These are phyloP conservation scores for Penicillium sp. DNA, from an alignment of 2,329 filamentous ascomycete genomes.

Conservation along the genomic window DNA sequence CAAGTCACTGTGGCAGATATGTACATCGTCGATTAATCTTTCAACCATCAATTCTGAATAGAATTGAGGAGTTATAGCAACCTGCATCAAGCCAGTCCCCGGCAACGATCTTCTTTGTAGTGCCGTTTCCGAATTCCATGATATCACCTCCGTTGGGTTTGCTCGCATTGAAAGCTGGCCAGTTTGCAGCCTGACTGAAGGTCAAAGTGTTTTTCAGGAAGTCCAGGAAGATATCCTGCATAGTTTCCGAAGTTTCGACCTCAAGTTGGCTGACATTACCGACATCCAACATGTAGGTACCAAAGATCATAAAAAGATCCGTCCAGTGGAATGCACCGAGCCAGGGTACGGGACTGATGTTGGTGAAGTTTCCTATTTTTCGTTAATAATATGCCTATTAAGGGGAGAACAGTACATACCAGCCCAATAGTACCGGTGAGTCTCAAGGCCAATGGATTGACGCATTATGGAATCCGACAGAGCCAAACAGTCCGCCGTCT, in stretches of 20 bases:
- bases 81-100: constrained; percentile 7
- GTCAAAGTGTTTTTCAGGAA: constrained; percentile 21
- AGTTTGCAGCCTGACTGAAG: constrained; percentile 3
- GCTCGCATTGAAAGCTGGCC: constrained; percentile 24
- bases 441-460: constrained; percentile 17
- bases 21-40: not conserved
- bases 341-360: constrained; percentile 42
- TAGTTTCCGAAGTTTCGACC: constrained; percentile 14
- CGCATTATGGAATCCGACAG: constrained; percentile 8
- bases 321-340: constrained; percentile 46
- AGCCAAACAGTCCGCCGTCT: constrained; percentile 8
- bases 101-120: not conserved
- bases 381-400: not conserved
- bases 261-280: constrained; percentile 16
- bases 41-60: constrained; percentile 3
- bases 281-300: constrained; percentile 15
- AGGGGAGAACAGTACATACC: constrained; percentile 18
- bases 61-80: constrained; percentile 4
- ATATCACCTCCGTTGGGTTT: constrained; percentile 5
- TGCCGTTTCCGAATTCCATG: constrained; percentile 8
- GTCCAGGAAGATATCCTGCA: constrained; percentile 28
- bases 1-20: not conserved
- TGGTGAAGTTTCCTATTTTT: constrained; percentile 36
- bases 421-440: constrained; percentile 44
- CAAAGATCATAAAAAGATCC: constrained; percentile 25